These are phyloP conservation scores for Hemerocallis citrina DNA, from an alignment of 106 monocot species.

Conservation along the genomic window DNA sequence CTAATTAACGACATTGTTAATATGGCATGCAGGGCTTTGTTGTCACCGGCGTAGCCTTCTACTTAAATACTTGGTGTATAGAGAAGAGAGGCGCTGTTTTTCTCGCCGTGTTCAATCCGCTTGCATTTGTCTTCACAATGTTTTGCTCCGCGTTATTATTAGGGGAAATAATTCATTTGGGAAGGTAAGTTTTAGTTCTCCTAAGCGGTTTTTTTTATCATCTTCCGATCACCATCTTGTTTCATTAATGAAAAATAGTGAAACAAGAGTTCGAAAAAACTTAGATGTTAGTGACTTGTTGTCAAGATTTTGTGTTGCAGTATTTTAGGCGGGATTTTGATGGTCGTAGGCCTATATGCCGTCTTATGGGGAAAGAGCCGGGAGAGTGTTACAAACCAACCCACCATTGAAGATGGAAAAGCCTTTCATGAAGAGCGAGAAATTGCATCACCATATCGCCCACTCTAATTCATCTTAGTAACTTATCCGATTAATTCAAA, in stretches of 20 bases:
- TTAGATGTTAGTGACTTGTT: too few species aligned
- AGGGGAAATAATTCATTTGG: slow-evolving; percentile 24
- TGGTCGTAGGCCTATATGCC: slow-evolving; percentile 48
- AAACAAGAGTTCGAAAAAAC: too few species aligned
- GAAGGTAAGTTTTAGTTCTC: slow-evolving; percentile 42
- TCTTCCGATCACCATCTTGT: too few species aligned
- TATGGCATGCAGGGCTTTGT: slow-evolving; percentile 31
- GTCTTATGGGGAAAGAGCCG: slow-evolving; percentile 45
- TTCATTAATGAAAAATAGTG: too few species aligned
- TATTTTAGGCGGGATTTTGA: slow-evolving; percentile 42
- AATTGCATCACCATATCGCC: too few species aligned
- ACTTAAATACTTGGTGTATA: slow-evolving; percentile 50
- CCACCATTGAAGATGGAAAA: too few species aligned
- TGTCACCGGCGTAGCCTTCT: slow-evolving; percentile 28
- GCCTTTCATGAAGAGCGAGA: too few species aligned
- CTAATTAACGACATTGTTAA: too few species aligned
- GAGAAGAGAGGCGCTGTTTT: slow-evolving; percentile 46
- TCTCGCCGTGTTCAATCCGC: slow-evolving; percentile 31
- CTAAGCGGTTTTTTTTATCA: too few species aligned
- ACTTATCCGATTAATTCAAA: too few species aligned
- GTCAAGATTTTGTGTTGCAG: slow-evolving; percentile 30
- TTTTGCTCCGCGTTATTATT: slow-evolving; percentile 29
- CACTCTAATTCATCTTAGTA: too few species aligned
- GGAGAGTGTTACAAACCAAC: slow-evolving; percentile 3
- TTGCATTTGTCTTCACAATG: slow-evolving; percentile 34